Conservation (phyloP, 257 asterid species). For the Buddleja alternifolia region DNA sequence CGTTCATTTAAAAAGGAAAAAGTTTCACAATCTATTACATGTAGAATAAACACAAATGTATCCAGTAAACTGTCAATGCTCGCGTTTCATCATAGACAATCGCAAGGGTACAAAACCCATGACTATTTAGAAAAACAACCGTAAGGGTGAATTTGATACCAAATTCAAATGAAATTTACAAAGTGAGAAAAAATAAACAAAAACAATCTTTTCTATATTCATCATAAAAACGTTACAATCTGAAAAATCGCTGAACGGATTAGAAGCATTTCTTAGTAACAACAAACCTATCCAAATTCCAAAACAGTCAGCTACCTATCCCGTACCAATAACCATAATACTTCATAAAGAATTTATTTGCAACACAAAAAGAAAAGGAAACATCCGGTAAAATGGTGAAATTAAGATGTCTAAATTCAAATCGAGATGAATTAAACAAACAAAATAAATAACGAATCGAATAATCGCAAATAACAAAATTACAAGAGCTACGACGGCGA, state of each 20-base stretch:
- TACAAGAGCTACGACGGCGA: constrained; percentile 81
- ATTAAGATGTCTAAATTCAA: too few species aligned
- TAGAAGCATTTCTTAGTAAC: neutral
- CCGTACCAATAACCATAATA: neutral
- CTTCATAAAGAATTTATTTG: too few species aligned
- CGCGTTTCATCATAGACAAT: neutral
- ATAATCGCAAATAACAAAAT: constrained; percentile 18
- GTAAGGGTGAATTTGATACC: neutral
- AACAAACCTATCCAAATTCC: neutral
- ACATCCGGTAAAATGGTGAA: neutral
- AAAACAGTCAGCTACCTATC: neutral
- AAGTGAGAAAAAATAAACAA: neutral
- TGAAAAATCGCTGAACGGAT: neutral
- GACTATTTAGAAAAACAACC: neutral
- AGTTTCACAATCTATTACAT: neutral
- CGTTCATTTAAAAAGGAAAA: neutral
- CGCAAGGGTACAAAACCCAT: neutral
- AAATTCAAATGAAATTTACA: neutral
- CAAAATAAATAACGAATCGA: neutral
- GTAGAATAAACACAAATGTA: neutral
- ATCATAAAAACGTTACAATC: neutral
- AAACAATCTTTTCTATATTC: neutral
- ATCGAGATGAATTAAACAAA: neutral
- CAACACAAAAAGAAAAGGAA: neutral
- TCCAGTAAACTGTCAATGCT: neutral